phyloP scores from a whole-genome alignment of 306 rosid genomes.

The Fragaria nilgerrensis region DNA sequence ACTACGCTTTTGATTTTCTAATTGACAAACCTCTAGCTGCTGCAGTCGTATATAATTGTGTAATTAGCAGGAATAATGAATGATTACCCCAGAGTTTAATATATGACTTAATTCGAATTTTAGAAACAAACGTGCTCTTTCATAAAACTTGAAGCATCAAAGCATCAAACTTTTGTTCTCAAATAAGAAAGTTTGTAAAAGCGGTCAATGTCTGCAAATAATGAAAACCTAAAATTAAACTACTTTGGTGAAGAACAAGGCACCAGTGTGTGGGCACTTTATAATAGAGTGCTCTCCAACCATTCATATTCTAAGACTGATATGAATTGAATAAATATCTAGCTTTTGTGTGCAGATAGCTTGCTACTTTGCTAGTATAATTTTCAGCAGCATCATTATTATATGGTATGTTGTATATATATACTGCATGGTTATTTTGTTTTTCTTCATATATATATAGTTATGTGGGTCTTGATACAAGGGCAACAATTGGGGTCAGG shows the following conservation, averaged over 20 bases:
- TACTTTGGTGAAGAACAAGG: conserved; percentile 4
- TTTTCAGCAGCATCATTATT: neutral
- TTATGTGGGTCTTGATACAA: neutral
- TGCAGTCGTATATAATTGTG: neutral
- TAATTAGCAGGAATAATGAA: neutral
- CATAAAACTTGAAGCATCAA: neutral
- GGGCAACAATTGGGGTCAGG: neutral
- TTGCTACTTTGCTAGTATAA: neutral
- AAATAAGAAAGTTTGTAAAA: neutral
- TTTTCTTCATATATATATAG: neutral
- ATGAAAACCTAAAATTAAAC: neutral
- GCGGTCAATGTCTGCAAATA: conserved; percentile 8
- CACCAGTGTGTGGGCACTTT: neutral
- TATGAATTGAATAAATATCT: neutral
- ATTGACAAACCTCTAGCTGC: neutral
- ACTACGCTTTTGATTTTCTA: neutral
- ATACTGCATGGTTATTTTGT: neutral
- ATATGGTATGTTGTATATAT: neutral
- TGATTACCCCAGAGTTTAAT: neutral
- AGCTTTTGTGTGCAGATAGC: neutral
- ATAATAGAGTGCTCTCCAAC: conserved; percentile 13
- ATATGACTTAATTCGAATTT: neutral
- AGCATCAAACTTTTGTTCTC: neutral
- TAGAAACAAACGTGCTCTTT: neutral
- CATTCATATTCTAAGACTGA: neutral